These are phyloP conservation scores for Nephelium lappaceum DNA, from an alignment of 345 rosid species.

Conservation along the genomic window DNA sequence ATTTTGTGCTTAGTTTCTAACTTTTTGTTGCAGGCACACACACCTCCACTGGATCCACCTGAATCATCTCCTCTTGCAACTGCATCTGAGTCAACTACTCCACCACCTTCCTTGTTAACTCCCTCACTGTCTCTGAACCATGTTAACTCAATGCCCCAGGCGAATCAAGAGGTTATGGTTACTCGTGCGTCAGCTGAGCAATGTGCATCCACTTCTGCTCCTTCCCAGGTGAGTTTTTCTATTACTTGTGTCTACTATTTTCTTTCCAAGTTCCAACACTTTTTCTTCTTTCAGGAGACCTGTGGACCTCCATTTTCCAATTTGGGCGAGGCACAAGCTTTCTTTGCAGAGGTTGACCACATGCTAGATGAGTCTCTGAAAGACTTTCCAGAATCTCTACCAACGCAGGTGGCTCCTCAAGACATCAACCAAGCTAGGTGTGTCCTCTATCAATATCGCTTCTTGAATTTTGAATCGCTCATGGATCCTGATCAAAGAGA, in stretches of 20 bases:
- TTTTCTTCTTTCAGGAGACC: background rate
- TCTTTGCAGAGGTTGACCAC: background rate
- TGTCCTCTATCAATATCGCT: background rate
- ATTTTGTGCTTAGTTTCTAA: background rate
- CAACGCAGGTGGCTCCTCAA: background rate
- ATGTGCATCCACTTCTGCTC: background rate
- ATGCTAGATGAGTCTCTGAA: background rate
- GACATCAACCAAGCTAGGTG: background rate
- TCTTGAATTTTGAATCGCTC: constrained; percentile 2
- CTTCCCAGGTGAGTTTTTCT: background rate
- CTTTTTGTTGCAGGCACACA: background rate
- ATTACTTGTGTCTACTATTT: background rate
- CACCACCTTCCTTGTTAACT: background rate
- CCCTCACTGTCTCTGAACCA: background rate
- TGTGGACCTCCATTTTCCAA: background rate
- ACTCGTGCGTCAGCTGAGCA: background rate
- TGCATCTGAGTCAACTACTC: background rate
- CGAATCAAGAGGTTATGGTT: background rate
- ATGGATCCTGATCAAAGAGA: background rate
- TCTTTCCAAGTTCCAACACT: background rate
- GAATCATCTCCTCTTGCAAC: background rate
- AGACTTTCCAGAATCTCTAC: background rate
- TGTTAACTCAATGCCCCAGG: background rate
- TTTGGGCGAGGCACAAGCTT: background rate
- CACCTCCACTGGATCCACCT: background rate